Evolutionary conservation across 805 yeast species (phyloP).

Genomic region (Brettanomyces naardenensis): DNA sequence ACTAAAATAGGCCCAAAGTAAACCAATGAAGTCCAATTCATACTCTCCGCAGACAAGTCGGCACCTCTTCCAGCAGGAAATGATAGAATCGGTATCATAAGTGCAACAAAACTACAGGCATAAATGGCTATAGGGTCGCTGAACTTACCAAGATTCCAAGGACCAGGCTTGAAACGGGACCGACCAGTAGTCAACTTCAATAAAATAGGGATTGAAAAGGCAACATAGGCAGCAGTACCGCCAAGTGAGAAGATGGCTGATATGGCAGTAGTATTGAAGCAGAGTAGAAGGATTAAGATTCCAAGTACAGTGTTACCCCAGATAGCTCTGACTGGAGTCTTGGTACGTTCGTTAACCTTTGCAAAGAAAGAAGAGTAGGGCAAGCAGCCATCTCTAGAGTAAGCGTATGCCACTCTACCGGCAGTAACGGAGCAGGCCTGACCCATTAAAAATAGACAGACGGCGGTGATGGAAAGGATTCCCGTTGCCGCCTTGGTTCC

Average conservation of each 20-base stretch:
- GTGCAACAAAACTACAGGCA: constrained; percentile 40
- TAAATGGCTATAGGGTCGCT: constrained; percentile 40
- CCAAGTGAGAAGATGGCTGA: constrained; percentile 69
- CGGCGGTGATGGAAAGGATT: constrained; percentile 35
- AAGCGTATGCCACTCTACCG: constrained; percentile 58
- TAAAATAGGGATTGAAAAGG: constrained; percentile 55
- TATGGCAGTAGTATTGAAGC: constrained; percentile 59
- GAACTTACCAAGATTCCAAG: constrained; percentile 54
- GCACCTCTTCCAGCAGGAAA: constrained; percentile 43
- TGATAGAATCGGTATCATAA: constrained; percentile 55
- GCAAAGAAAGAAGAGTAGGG: constrained; percentile 48
- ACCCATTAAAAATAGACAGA: constrained; percentile 41
- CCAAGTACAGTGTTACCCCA: constrained; percentile 51
- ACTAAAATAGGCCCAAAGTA: constrained; percentile 52
- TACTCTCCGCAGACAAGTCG: constrained; percentile 27
- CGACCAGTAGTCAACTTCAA: constrained; percentile 50
- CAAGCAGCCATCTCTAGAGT: constrained; percentile 61
- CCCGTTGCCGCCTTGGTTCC: constrained; percentile 32
- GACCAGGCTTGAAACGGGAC: constrained; percentile 50
- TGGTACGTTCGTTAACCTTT: constrained; percentile 40
- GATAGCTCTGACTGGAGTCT: constrained; percentile 60
- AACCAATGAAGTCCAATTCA: constrained; percentile 63
- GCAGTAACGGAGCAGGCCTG: constrained; percentile 57
- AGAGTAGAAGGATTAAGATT: constrained; percentile 46
- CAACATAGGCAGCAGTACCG: constrained; percentile 59